Evolutionary conservation across 345 rosid genomes (phyloP).

Genomic region (Camelina neglecta): DNA sequence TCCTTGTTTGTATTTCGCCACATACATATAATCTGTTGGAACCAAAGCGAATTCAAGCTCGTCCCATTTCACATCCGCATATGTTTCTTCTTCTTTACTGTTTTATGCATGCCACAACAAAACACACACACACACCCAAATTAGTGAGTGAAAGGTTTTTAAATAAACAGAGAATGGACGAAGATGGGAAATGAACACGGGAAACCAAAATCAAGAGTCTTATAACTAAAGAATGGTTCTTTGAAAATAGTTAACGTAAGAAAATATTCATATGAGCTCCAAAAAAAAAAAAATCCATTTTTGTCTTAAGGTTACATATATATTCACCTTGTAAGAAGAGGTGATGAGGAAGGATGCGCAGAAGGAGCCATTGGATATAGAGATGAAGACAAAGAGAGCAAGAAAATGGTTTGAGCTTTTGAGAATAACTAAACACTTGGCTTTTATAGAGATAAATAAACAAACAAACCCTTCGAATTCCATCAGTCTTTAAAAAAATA

Average conservation of each 20-base stretch:
- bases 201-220: not conserved
- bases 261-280: not conserved
- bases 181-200: not conserved
- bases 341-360: constrained; percentile 27
- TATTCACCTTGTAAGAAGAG: constrained; percentile 32
- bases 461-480: not conserved
- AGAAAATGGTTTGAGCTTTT: not conserved
- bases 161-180: not conserved
- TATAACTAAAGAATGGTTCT: not conserved
- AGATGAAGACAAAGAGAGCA: not conserved
- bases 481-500: not conserved
- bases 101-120: not conserved
- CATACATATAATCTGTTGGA: constrained; percentile 43
- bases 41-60: constrained; percentile 40
- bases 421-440: not conserved
- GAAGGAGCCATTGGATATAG: constrained; percentile 28
- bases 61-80: constrained; percentile 45
- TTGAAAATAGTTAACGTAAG: not conserved
- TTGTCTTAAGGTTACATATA: not conserved
- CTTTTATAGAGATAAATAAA: not conserved
- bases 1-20: constrained; percentile 40
- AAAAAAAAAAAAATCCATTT: no score
- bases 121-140: not conserved
- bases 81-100: constrained; percentile 31
- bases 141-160: not conserved